Evolutionary conservation across 2,329 filamentous ascomycete genomes (phyloP).

Genomic region (Neofusicoccum parvum): DNA sequence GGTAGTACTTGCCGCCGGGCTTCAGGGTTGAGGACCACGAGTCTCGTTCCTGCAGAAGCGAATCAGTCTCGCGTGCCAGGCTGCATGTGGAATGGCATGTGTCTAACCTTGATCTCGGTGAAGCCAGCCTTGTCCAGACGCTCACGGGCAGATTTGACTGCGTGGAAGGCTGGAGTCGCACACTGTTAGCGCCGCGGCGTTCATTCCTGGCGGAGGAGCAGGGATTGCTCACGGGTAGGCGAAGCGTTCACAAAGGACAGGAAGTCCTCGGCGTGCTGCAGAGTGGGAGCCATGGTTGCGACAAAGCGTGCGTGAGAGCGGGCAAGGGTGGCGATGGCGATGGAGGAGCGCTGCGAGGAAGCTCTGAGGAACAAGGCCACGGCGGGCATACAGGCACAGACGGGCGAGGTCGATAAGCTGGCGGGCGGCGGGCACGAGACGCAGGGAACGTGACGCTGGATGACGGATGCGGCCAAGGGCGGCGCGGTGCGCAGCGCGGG

Average conservation of each 20-base stretch:
- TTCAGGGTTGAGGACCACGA: constrained; percentile 78
- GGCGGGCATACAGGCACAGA: background rate
- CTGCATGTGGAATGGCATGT: constrained; percentile 14
- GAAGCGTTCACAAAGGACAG: constrained; percentile 92
- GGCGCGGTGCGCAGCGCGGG: constrained; percentile 12
- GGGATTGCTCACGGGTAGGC: constrained; percentile 69
- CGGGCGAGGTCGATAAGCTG: constrained; percentile 7
- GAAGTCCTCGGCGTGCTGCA: constrained; percentile 72
- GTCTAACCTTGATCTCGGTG: constrained; percentile 69
- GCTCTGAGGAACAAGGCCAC: constrained; percentile 24
- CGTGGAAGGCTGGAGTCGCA: constrained; percentile 78
- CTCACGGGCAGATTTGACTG: constrained; percentile 75
- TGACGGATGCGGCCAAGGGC: constrained; percentile 16
- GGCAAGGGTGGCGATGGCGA: constrained; percentile 3
- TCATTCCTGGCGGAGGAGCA: constrained; percentile 2
- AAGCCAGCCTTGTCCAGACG: constrained; percentile 84
- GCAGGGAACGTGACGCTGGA: constrained; percentile 15
- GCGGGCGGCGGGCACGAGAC: constrained; percentile 1
- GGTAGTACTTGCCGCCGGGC: constrained; percentile 92
- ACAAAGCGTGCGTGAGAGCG: constrained; percentile 24
- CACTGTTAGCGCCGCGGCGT: constrained; percentile 6
- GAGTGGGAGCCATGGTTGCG: constrained; percentile 37
- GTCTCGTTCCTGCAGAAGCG: constrained; percentile 69
- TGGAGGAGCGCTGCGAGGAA: constrained; percentile 24
- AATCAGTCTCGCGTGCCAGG: constrained; percentile 2